These are phyloP conservation scores for Cicer chorassanicum DNA, from an alignment of 306 rosid genomes.

Conservation along the genomic window DNA sequence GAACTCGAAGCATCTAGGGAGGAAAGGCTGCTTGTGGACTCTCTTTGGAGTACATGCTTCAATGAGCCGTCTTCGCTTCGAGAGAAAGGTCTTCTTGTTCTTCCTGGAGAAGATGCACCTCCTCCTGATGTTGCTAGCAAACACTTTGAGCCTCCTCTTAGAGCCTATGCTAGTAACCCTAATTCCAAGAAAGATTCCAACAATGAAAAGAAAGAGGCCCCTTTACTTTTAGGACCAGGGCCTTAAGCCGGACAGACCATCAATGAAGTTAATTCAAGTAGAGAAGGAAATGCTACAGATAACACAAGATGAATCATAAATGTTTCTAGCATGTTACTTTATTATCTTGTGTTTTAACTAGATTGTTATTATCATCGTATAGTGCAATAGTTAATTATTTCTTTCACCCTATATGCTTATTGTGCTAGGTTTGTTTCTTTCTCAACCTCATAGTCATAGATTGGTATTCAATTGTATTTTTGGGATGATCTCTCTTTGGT, in stretches of 20 bases:
- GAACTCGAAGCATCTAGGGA: slow-evolving; percentile 81
- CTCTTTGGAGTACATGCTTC: slow-evolving; percentile 75
- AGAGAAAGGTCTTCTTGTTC: slow-evolving; percentile 82
- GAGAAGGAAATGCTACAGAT: slow-evolving; percentile 36
- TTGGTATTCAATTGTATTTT: not conserved
- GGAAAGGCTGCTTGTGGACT: slow-evolving; percentile 82
- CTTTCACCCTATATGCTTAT: not conserved
- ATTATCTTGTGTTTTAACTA: not conserved
- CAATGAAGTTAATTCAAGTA: slow-evolving; percentile 46
- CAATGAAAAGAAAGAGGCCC: slow-evolving; percentile 57
- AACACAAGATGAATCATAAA: slow-evolving; percentile 8
- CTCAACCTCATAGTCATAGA: not conserved
- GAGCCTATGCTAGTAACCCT: slow-evolving; percentile 65
- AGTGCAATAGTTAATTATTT: not conserved
- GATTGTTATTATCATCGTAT: not conserved
- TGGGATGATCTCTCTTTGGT: not conserved
- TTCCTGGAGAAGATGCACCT: slow-evolving; percentile 78
- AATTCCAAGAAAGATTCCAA: slow-evolving; percentile 46
- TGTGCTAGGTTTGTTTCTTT: not conserved
- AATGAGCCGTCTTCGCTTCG: slow-evolving; percentile 68
- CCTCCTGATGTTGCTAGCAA: slow-evolving; percentile 88
- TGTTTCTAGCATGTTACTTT: not conserved
- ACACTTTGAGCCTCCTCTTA: slow-evolving; percentile 75
- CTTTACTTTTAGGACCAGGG: slow-evolving; percentile 72
- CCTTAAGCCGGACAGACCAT: slow-evolving; percentile 49